Evolutionary conservation across 257 asterid genomes (phyloP).

Genomic region (Parsonsia alboflavescens): DNA sequence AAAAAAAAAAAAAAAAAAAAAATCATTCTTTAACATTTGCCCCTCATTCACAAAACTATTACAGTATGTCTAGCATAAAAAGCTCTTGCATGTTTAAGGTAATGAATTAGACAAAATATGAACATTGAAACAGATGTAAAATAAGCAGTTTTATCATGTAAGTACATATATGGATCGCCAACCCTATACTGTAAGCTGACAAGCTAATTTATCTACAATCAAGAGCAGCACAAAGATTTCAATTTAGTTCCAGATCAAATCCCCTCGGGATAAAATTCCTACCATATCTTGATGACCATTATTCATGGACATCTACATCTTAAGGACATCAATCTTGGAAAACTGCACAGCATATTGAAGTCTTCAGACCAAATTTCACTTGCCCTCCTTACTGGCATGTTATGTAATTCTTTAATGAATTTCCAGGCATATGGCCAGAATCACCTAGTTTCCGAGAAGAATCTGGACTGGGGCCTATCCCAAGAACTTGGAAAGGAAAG

Average conservation of each 20-base stretch:
- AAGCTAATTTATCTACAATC: background rate
- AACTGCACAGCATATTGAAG: background rate
- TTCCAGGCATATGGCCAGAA: conserved; percentile 63
- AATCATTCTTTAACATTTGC: background rate
- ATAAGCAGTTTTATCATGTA: background rate
- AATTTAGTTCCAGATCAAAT: background rate
- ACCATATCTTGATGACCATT: background rate
- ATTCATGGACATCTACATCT: background rate
- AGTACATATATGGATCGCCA: background rate
- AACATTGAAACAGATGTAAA: background rate
- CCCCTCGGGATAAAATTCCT: background rate
- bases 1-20: background rate
- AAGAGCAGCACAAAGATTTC: background rate
- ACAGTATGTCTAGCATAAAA: background rate
- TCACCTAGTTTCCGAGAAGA: conserved; percentile 55
- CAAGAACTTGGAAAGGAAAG: conserved; percentile 50
- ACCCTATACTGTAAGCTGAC: background rate
- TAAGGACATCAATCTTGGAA: background rate
- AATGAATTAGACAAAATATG: background rate
- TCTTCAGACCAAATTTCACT: background rate
- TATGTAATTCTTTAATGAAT: conserved; percentile 1
- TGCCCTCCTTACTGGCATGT: background rate
- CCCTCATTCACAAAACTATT: background rate
- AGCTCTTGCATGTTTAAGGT: background rate
- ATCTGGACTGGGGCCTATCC: conserved; percentile 37